A percentile compares a stretch with the other conserved stretches of the same genome.
Conservation (phyloP, 2,329 filamentous ascomycete species). For the Tolypocladium endophyticum region DNA sequence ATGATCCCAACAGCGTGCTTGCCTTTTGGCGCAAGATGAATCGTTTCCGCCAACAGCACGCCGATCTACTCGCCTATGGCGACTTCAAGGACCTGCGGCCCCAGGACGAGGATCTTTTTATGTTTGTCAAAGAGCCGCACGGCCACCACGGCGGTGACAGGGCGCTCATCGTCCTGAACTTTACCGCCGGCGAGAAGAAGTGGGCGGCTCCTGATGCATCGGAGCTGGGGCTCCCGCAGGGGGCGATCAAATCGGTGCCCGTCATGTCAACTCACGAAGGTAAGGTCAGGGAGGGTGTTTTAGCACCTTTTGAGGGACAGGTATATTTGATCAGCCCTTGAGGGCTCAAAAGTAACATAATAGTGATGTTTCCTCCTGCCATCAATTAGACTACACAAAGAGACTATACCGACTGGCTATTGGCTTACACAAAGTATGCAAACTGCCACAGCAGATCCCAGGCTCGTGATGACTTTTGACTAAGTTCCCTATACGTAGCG, state of each 20-base stretch:
- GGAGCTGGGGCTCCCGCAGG: constrained; percentile 11
- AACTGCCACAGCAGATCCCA: too few species aligned
- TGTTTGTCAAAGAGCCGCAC: constrained; percentile 19
- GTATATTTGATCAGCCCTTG: constrained; percentile 14
- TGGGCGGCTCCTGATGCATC: constrained; percentile 9
- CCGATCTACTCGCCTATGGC: constrained; percentile 22
- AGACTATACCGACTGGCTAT: too few species aligned
- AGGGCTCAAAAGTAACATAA: neutral
- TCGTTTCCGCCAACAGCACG: constrained; percentile 18
- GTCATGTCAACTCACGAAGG: constrained; percentile 16
- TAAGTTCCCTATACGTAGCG: too few species aligned
- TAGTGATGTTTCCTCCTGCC: neutral
- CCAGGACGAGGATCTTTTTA: constrained; percentile 13
- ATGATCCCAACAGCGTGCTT: constrained; percentile 23
- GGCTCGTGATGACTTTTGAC: too few species aligned
- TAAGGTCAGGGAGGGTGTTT: constrained; percentile 5
- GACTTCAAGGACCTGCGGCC: constrained; percentile 17
- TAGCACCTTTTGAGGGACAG: constrained; percentile 20
- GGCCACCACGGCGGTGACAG: constrained; percentile 10
- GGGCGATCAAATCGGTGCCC: constrained; percentile 10
- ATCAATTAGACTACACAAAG: too few species aligned
- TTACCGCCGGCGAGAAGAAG: constrained; percentile 15
- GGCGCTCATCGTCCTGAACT: constrained; percentile 21
- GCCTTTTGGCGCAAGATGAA: constrained; percentile 21
- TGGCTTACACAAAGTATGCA: too few species aligned